Percentiles rank a stretch among this genome's conserved stretches.
These are phyloP conservation scores for Rhododendron vialii DNA, from an alignment of 148 eudicot species.

Conservation along the genomic window DNA sequence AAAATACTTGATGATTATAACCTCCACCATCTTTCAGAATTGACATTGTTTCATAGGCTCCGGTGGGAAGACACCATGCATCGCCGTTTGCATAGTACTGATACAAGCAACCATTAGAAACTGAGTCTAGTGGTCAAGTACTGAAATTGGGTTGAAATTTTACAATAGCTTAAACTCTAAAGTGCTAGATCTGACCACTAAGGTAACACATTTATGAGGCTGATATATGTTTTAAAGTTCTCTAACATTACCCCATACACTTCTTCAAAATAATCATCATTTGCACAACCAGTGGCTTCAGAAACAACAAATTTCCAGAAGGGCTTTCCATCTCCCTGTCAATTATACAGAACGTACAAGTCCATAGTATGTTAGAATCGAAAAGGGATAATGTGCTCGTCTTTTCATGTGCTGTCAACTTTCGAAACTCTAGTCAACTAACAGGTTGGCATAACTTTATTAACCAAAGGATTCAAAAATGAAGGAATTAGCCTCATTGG, in stretches of 20 bases:
- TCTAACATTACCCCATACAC: conserved; percentile 68
- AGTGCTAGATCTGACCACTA: background rate
- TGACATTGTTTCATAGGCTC: conserved; percentile 66
- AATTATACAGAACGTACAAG: background rate
- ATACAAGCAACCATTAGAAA: conserved; percentile 14
- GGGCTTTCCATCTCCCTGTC: conserved; percentile 91
- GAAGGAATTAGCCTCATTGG: background rate
- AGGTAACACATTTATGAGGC: background rate
- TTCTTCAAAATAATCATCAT: conserved; percentile 82
- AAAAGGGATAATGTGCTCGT: background rate
- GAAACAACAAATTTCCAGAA: conserved; percentile 95
- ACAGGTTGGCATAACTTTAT: background rate
- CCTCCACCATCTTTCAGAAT: conserved; percentile 87
- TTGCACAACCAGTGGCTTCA: conserved; percentile 86
- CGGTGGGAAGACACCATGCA: conserved; percentile 91
- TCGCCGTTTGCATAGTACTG: conserved; percentile 90
- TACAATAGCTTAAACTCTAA: background rate
- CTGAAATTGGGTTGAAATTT: background rate
- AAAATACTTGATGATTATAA: conserved; percentile 36
- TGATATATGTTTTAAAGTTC: background rate
- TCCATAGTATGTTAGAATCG: background rate
- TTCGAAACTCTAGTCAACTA: background rate
- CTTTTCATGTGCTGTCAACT: background rate
- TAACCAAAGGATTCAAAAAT: background rate
- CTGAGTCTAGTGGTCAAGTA: background rate